Base-by-base conservation (phyloP, 768 basidiomycete species). In the Leucogyrophana mollusca region DNA sequence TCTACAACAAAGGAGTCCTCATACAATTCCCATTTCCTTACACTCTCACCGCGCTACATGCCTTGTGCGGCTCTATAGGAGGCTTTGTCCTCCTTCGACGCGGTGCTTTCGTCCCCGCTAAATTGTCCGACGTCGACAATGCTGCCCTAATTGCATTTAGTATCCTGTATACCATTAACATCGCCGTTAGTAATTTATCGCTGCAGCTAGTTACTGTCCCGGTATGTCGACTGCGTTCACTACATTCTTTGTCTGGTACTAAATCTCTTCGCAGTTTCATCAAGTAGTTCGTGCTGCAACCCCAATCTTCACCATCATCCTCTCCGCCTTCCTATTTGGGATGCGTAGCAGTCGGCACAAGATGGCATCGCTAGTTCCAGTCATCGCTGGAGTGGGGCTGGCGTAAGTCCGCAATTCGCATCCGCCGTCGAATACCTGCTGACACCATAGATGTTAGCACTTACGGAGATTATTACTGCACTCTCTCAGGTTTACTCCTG, bases 401-500 rank as follows among this genome's bases (percentile, higher is more conserved):
- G 92, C 96, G 85, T 94, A 66, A 52, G 50, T 54, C 35, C 9
- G 39, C 34, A 24, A 40, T 7, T 38, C 24, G 17, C 27, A 21
- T 14, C 3, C 22, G 13, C 27, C 13, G 13, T 34, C 35, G 4
- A 24, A n/a, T n/a, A 42, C 9, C 18, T 11, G 16, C 10, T 30
- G 9, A 21, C 8, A 10, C 11, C 5, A 40, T 21, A 3, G 21
- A 17, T 22, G 24, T 23, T 56, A 94, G 91, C 10, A 96, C 94
- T 5, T 95, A 92, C 47, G 96, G 94, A 44, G 94, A 97, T 60
- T 98, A 96, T 68, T 87, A 91, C 57, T 96, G 87, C 66, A 96
- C 93, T 1, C 64, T 73, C 2, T 81, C 80, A 64, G 96, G 96
- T 4, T 80, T 98, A 47, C 55, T 90, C 59, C 76, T 99, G 17